phyloP scores from a whole-genome alignment of 345 rosid genomes.

The Combretum micranthum region DNA sequence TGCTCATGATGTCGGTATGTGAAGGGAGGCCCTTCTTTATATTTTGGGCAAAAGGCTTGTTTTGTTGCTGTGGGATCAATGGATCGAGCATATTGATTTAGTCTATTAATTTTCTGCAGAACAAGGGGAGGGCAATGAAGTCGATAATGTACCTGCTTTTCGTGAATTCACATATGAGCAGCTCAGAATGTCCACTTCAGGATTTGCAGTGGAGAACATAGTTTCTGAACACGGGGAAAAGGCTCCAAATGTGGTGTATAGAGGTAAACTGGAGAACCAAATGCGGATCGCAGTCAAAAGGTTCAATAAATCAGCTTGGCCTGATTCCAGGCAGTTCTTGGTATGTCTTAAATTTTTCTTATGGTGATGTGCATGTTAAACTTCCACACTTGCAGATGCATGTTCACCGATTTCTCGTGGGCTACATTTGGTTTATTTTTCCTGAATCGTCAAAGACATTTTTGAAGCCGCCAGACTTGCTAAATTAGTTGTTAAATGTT shows the following conservation, averaged over 20 bases:
- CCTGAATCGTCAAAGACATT: background rate
- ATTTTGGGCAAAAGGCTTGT: background rate
- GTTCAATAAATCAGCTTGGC: slow-evolving; percentile 41
- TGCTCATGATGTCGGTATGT: slow-evolving; percentile 26
- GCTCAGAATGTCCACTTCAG: slow-evolving; percentile 37
- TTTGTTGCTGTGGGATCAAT: too few species aligned
- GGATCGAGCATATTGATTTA: background rate
- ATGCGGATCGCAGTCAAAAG: slow-evolving; percentile 33
- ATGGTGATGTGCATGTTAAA: background rate
- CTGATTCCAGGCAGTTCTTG: slow-evolving; percentile 35
- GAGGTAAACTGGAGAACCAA: slow-evolving; percentile 36
- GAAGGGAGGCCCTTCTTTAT: slow-evolving; percentile 4
- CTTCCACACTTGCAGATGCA: too few species aligned
- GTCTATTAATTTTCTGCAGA: slow-evolving; percentile 7
- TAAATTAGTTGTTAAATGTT: slow-evolving; percentile 4
- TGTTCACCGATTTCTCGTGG: too few species aligned
- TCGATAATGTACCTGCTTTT: slow-evolving; percentile 11
- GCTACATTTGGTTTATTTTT: background rate
- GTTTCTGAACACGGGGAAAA: slow-evolving; percentile 45
- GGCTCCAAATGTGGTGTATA: slow-evolving; percentile 40
- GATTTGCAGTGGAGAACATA: slow-evolving; percentile 35
- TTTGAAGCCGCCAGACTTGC: background rate
- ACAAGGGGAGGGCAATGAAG: background rate
- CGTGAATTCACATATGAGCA: slow-evolving; percentile 27
- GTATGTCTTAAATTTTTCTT: slow-evolving; percentile 8